A percentile compares a stretch with the other conserved stretches of the same genome.
These are phyloP conservation scores for Meira nashicola DNA, from an alignment of 1,284 basidiomycete genomes.

Conservation along the genomic window DNA sequence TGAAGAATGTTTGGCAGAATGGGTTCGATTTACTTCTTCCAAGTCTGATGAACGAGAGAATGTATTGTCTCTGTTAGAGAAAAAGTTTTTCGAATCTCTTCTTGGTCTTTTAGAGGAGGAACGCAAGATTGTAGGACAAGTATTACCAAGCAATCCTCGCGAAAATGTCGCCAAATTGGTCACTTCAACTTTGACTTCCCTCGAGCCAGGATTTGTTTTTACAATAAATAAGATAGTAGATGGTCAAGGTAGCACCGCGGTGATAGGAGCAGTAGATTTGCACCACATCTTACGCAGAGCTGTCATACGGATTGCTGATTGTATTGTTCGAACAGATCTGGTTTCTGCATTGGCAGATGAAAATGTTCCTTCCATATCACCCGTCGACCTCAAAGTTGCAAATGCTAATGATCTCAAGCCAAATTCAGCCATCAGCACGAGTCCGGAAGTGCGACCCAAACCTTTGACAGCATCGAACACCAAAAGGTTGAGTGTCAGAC, in stretches of 20 bases:
- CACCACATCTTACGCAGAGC: no score
- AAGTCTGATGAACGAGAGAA: constrained; percentile 2
- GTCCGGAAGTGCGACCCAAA: no score
- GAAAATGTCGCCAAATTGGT: constrained; percentile 19
- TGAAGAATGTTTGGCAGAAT: constrained; percentile 15
- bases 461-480: no score
- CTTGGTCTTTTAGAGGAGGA: constrained; percentile 31
- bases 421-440: no score
- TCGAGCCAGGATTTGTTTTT: constrained; percentile 23
- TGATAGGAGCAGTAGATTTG: no score
- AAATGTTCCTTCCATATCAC: not conserved
- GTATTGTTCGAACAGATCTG: not conserved
- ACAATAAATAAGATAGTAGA: constrained; percentile 10
- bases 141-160: constrained; percentile 22
- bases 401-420: no score
- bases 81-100: constrained; percentile 19
- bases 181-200: constrained; percentile 12
- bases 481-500: no score
- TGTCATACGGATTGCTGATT: not conserved
- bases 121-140: constrained; percentile 17
- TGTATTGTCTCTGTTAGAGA: constrained; percentile 14
- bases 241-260: no score
- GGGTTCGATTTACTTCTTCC: not conserved
- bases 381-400: not conserved
- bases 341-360: not conserved